A percentile compares a stretch with the other conserved stretches of the same genome.
phyloP scores from a whole-genome alignment of 208 protist species.

The Acanthamoeba triangularis region DNA sequence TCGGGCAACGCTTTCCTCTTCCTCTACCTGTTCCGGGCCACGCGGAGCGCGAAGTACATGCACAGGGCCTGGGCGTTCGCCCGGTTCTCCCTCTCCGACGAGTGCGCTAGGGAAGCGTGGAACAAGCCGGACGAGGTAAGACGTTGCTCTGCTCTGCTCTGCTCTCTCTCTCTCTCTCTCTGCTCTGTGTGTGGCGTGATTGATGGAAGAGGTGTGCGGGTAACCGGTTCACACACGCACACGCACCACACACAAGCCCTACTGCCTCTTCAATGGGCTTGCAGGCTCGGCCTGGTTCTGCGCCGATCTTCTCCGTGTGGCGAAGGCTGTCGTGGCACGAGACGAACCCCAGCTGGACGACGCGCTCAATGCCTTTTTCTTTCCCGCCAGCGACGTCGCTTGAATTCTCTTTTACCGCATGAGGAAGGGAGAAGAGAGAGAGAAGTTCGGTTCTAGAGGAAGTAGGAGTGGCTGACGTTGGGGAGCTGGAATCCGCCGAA shows the following conservation, averaged over 20 bases:
- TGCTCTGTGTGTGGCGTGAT: neutral
- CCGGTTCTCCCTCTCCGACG: neutral
- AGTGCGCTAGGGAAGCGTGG: neutral
- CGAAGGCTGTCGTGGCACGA: neutral
- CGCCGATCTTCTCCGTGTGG: neutral
- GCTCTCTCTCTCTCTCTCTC: neutral
- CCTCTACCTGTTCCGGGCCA: conserved; percentile 53
- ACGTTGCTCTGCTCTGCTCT: neutral
- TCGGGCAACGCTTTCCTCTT: conserved; percentile 78
- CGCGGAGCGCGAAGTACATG: neutral
- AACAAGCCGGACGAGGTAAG: neutral
- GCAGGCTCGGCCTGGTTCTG: conserved; percentile 2
- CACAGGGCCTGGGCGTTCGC: conserved; percentile 10
- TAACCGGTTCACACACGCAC: neutral
- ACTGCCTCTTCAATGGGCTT: conserved; percentile 21
- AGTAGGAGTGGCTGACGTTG: too few species aligned
- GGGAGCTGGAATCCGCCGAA: neutral
- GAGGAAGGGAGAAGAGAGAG: too few species aligned
- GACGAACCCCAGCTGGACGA: neutral
- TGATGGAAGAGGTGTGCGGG: neutral
- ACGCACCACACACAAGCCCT: neutral
- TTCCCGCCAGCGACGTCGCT: neutral
- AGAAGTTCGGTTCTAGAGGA: too few species aligned
- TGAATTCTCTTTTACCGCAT: neutral
- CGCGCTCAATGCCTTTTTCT: neutral